Evolutionary conservation across 2,329 filamentous ascomycete genomes (phyloP).

Genomic region (Paraconiothyrium sp.): DNA sequence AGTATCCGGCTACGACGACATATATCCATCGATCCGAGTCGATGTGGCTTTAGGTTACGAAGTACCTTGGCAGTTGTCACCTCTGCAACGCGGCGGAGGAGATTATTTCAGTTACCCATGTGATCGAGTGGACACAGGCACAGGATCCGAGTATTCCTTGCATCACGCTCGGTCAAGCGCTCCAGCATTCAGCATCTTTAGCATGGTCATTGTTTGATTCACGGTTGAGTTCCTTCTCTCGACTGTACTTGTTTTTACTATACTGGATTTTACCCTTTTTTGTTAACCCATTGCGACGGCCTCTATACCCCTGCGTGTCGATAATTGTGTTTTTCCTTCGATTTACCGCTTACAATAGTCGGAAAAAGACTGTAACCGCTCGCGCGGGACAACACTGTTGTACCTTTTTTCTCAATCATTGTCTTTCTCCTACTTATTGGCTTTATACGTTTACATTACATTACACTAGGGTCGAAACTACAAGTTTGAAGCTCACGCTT

Average conservation of each 20-base stretch:
- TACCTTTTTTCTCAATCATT: constrained; percentile 13
- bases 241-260: constrained; percentile 25
- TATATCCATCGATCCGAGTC: constrained; percentile 24
- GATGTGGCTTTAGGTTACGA: constrained; percentile 25
- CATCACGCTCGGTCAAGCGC: constrained; percentile 26
- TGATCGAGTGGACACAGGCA: constrained; percentile 23
- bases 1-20: constrained; percentile 23
- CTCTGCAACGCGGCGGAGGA: constrained; percentile 26
- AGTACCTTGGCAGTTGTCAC: constrained; percentile 31
- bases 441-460: neutral
- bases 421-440: neutral
- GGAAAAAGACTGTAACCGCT: constrained; percentile 54
- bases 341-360: constrained; percentile 26
- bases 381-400: constrained; percentile 50
- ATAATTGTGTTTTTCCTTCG: constrained; percentile 16
- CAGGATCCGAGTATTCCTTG: constrained; percentile 27
- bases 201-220: constrained; percentile 34
- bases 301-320: constrained; percentile 42
- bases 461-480: constrained; percentile 6
- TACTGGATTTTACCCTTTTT: constrained; percentile 17
- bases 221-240: constrained; percentile 26
- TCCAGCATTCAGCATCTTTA: constrained; percentile 44
- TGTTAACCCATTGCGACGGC: constrained; percentile 29
- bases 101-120: constrained; percentile 24
- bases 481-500: constrained; percentile 12